phyloP scores from a whole-genome alignment of 2,329 filamentous ascomycete species.

The Didymella exigua region DNA sequence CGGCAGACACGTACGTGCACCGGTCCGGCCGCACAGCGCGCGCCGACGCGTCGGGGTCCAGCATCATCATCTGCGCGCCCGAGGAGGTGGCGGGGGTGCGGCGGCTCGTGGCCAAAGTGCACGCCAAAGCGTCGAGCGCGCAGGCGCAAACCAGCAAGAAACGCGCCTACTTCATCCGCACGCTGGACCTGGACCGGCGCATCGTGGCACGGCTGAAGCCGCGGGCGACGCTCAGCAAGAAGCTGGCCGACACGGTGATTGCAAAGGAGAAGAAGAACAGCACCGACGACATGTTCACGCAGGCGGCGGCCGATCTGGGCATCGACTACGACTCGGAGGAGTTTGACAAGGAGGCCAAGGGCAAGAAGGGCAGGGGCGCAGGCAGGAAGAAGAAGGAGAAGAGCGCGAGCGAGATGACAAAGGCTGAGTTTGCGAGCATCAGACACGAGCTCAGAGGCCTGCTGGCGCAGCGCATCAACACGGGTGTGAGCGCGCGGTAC shows the following conservation, averaged over 20 bases:
- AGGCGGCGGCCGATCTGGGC: constrained; percentile 87
- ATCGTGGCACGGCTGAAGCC: constrained; percentile 77
- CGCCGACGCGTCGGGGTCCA: constrained; percentile 76
- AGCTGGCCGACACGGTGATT: constrained; percentile 78
- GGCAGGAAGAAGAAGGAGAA: constrained; percentile 77
- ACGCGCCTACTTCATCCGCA: constrained; percentile 72
- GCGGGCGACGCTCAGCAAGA: constrained; percentile 80
- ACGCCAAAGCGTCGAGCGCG: constrained; percentile 59
- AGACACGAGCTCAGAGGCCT: constrained; percentile 74
- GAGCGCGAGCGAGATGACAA: constrained; percentile 69
- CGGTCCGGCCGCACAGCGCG: constrained; percentile 93
- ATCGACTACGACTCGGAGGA: constrained; percentile 93
- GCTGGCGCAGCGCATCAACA: constrained; percentile 76
- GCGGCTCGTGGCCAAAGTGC: constrained; percentile 85
- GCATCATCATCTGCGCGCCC: constrained; percentile 85
- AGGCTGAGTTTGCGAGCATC: constrained; percentile 73
- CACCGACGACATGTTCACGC: constrained; percentile 82
- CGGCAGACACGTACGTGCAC: constrained; percentile 93
- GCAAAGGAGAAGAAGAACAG: constrained; percentile 87
- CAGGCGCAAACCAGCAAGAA: constrained; percentile 57
- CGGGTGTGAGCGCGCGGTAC: constrained; percentile 87
- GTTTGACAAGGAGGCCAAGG: constrained; percentile 65
- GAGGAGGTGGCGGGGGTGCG: constrained; percentile 88
- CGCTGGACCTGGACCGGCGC: constrained; percentile 81
- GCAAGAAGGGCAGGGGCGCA: constrained; percentile 67